Evolutionary conservation across 208 protist genomes (phyloP).

Genomic region (Crithidia fasciculata): DNA sequence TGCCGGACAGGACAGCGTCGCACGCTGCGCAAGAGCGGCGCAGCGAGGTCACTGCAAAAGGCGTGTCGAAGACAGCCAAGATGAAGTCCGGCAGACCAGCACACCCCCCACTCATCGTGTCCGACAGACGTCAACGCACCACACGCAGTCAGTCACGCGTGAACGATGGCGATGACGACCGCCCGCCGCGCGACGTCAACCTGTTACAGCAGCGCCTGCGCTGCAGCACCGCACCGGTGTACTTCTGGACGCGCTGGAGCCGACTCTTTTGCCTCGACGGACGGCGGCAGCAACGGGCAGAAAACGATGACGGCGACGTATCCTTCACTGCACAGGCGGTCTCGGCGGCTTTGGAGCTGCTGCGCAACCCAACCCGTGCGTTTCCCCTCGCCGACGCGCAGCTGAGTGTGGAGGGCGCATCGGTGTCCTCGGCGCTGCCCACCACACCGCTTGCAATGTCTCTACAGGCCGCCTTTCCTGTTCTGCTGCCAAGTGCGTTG

Average conservation of each 20-base stretch:
- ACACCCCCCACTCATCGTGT: too few species aligned
- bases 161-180: background rate
- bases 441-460: slow-evolving; percentile 5
- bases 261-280: slow-evolving; percentile 16
- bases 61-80: background rate
- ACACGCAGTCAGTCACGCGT: background rate
- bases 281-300: background rate
- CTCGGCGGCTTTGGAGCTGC: background rate
- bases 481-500: slow-evolving; percentile 3
- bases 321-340: background rate
- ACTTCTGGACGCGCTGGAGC: slow-evolving; percentile 31
- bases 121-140: background rate
- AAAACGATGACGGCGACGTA: background rate
- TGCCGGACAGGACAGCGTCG: too few species aligned
- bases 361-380: slow-evolving; percentile 7
- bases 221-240: slow-evolving; percentile 24
- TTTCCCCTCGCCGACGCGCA: background rate
- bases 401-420: background rate
- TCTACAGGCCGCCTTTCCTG: slow-evolving; percentile 20
- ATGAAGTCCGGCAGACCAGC: background rate
- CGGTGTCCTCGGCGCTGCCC: background rate
- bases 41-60: too few species aligned
- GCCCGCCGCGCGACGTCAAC: background rate
- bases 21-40: too few species aligned
- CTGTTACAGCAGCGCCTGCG: slow-evolving; percentile 18